Percentiles rank a stretch among this genome's conserved stretches.
Conservation (phyloP, 2,329 filamentous ascomycete genomes). For the Epichloe sp. region DNA sequence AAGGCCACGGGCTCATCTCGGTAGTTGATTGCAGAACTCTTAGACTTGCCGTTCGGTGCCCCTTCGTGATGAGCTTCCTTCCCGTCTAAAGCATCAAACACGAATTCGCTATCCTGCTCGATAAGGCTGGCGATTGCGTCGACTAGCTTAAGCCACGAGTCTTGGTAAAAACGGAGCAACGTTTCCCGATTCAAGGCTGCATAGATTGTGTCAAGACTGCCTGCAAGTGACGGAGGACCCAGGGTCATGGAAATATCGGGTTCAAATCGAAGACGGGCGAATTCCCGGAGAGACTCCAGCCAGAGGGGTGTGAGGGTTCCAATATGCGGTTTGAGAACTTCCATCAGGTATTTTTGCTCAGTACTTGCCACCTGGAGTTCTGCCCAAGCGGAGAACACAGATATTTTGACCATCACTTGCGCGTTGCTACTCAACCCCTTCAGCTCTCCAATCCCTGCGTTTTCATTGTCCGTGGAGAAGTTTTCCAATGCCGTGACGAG, state of each 20-base stretch:
- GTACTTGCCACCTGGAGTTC: constrained; percentile 90
- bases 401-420: constrained; percentile 96
- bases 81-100: constrained; percentile 91
- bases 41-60: constrained; percentile 37
- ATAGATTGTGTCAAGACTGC: constrained; percentile 86
- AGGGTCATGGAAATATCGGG: constrained; percentile 90
- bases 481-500: constrained; percentile 84
- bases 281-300: constrained; percentile 86
- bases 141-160: constrained; percentile 90
- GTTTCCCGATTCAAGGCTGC: constrained; percentile 91
- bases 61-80: constrained; percentile 46
- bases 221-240: constrained; percentile 66
- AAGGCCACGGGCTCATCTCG: constrained; percentile 95
- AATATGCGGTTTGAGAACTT: constrained; percentile 83
- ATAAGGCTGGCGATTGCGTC: constrained; percentile 96
- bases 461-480: constrained; percentile 70
- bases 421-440: constrained; percentile 90
- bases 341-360: constrained; percentile 77
- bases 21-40: constrained; percentile 81
- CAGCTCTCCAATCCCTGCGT: constrained; percentile 81
- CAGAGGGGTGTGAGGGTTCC: constrained; percentile 82
- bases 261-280: constrained; percentile 85
- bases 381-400: constrained; percentile 93
- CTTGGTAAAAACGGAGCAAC: constrained; percentile 88
- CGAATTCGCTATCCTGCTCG: constrained; percentile 93